phyloP scores from a whole-genome alignment of 176 grass and related monocot species.

The Triticum monococcum region DNA sequence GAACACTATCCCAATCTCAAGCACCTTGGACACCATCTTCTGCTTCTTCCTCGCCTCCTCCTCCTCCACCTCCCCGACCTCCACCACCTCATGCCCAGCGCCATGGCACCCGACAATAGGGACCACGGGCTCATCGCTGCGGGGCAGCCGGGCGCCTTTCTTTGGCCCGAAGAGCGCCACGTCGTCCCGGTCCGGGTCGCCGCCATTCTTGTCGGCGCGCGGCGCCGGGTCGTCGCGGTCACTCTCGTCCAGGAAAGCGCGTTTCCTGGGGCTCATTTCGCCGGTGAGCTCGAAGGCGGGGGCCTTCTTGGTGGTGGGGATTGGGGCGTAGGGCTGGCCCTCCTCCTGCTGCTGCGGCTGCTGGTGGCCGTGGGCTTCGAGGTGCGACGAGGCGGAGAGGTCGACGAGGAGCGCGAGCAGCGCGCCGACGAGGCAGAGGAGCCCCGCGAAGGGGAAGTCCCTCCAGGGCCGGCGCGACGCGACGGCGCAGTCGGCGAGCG shows the following conservation, averaged over 20 bases:
- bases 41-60: slow-evolving; percentile 78
- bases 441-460: slow-evolving; percentile 93
- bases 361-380: slow-evolving; percentile 38
- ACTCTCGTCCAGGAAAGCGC: background rate
- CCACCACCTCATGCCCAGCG: slow-evolving; percentile 39
- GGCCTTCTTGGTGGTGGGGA: slow-evolving; percentile 42
- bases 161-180: slow-evolving; percentile 44
- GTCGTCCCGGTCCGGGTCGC: slow-evolving; percentile 39
- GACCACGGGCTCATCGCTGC: slow-evolving; percentile 31
- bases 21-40: slow-evolving; percentile 94
- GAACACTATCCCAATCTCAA: slow-evolving; percentile 94
- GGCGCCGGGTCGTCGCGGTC: background rate
- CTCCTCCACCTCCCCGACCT: slow-evolving; percentile 50
- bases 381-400: slow-evolving; percentile 75
- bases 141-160: slow-evolving; percentile 22
- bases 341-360: background rate
- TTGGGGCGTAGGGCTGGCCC: slow-evolving; percentile 44
- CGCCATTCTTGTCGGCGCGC: background rate
- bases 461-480: slow-evolving; percentile 54
- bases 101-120: slow-evolving; percentile 42
- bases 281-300: slow-evolving; percentile 41
- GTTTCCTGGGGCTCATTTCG: slow-evolving; percentile 59
- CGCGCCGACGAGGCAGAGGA: slow-evolving; percentile 79
- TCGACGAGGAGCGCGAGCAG: slow-evolving; percentile 92
- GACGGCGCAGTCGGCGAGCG: slow-evolving; percentile 73